phyloP scores from a whole-genome alignment of 2,329 filamentous ascomycete species.

The Furcasterigmium sp. region DNA sequence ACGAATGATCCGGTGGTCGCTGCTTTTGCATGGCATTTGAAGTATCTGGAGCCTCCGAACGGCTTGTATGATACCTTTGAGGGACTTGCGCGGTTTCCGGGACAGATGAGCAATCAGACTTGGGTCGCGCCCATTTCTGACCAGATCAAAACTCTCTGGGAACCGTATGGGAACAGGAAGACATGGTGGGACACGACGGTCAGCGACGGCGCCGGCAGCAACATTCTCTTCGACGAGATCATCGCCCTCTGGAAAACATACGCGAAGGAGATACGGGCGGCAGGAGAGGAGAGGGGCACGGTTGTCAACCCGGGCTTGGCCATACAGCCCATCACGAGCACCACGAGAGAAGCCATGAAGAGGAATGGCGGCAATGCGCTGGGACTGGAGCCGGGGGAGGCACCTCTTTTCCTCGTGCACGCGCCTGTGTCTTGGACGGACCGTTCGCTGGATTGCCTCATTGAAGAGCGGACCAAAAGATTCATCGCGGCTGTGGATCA shows the following conservation, averaged over 20 bases:
- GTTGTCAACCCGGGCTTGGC: slow-evolving; percentile 16
- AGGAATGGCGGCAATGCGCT: slow-evolving; percentile 35
- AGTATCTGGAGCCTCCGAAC: background rate
- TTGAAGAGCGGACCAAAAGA: slow-evolving; percentile 15
- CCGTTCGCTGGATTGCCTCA: slow-evolving; percentile 19
- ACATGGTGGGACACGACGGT: slow-evolving; percentile 24
- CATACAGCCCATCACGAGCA: slow-evolving; percentile 33
- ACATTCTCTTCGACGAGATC: slow-evolving; percentile 19
- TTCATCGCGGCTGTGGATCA: slow-evolving; percentile 18
- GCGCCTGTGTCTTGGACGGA: slow-evolving; percentile 17
- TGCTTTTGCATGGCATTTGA: background rate
- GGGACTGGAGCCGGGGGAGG: slow-evolving; percentile 27
- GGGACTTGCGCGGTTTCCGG: background rate
- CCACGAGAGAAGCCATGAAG: slow-evolving; percentile 22
- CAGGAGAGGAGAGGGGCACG: slow-evolving; percentile 6
- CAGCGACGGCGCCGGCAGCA: slow-evolving; percentile 8
- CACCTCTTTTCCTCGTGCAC: slow-evolving; percentile 26
- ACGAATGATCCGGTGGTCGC: background rate
- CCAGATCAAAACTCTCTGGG: slow-evolving; percentile 12
- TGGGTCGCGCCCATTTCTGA: background rate
- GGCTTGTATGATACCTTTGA: background rate
- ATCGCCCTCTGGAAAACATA: slow-evolving; percentile 17
- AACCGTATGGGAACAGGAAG: slow-evolving; percentile 18
- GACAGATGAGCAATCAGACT: background rate
- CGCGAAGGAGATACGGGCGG: slow-evolving; percentile 8